Conservation (phyloP, 768 basidiomycete species). For the Phaeotremella skinneri region DNA sequence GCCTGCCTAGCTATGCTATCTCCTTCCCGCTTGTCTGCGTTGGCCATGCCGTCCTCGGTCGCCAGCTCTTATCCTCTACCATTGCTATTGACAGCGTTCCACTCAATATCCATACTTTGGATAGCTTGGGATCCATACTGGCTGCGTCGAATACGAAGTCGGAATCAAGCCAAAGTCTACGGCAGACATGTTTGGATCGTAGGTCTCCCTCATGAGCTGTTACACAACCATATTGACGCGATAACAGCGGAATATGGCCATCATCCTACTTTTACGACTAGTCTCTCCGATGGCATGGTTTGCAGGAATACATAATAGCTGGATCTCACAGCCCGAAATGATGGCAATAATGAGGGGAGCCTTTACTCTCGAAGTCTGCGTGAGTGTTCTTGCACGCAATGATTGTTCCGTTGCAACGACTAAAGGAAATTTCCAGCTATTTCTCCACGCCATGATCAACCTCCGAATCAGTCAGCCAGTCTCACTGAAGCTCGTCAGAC, state of each 20-base stretch:
- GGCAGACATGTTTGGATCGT: conserved; percentile 43
- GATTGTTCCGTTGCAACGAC: not conserved
- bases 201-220: conserved; percentile 10
- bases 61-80: no score
- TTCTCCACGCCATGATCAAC: conserved; percentile 20
- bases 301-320: not conserved
- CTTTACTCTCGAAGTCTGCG: conserved; percentile 19
- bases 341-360: not conserved
- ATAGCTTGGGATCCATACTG: conserved; percentile 85
- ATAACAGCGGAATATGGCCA: conserved; percentile 33
- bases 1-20: no score
- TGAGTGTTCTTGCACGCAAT: conserved; percentile 15
- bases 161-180: conserved; percentile 14
- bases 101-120: conserved; percentile 68
- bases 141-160: conserved; percentile 48
- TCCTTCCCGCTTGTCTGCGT: no score
- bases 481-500: conserved; percentile 28
- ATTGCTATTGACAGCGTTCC: conserved; percentile 48
- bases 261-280: conserved; percentile 19
- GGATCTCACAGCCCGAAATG: not conserved
- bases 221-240: conserved; percentile 9
- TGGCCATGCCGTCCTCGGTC: no score
- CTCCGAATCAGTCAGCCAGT: conserved; percentile 28
- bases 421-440: conserved; percentile 13
- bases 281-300: not conserved